phyloP scores from a whole-genome alignment of 768 basidiomycete species.

The Pisolithus tinctorius region DNA sequence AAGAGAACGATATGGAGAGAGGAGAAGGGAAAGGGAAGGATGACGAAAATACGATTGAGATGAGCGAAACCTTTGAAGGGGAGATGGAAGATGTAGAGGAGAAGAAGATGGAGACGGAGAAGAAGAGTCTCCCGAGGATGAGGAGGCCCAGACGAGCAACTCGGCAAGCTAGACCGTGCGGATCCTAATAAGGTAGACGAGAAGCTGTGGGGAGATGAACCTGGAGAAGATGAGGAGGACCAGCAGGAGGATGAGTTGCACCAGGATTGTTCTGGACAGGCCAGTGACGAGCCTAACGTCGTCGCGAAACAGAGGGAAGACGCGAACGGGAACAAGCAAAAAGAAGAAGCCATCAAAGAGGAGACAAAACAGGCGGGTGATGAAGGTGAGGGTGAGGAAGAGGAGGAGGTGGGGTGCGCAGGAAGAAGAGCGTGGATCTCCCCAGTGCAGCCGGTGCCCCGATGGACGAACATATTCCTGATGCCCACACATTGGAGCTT shows the following conservation, averaged over 20 bases:
- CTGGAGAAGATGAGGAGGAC: constrained; percentile 45
- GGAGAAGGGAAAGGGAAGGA: constrained; percentile 40
- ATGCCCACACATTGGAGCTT: constrained; percentile 79
- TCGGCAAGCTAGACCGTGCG: constrained; percentile 73
- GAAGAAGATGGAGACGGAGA: constrained; percentile 37
- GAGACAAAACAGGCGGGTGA: constrained; percentile 23
- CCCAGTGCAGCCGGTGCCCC: constrained; percentile 18
- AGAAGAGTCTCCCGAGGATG: constrained; percentile 43
- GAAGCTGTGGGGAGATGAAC: constrained; percentile 93
- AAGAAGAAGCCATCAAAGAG: constrained; percentile 25
- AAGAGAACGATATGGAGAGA: constrained; percentile 26
- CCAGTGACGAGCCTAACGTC: constrained; percentile 54
- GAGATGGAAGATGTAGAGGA: constrained; percentile 79
- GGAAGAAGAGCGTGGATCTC: constrained; percentile 23
- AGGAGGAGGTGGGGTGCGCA: constrained; percentile 22
- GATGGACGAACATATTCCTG: constrained; percentile 48
- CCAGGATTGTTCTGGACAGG: constrained; percentile 50
- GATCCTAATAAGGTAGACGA: constrained; percentile 89
- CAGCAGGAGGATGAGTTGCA: constrained; percentile 50
- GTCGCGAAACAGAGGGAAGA: constrained; percentile 69
- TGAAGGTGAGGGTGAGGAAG: constrained; percentile 17
- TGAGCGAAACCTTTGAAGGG: constrained; percentile 86
- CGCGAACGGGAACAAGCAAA: constrained; percentile 24
- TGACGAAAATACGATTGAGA: constrained; percentile 79
- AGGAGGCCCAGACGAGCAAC: constrained; percentile 66